Base-by-base conservation (phyloP, 2,329 filamentous ascomycete species). In the Pseudogymnoascus sp. region DNA sequence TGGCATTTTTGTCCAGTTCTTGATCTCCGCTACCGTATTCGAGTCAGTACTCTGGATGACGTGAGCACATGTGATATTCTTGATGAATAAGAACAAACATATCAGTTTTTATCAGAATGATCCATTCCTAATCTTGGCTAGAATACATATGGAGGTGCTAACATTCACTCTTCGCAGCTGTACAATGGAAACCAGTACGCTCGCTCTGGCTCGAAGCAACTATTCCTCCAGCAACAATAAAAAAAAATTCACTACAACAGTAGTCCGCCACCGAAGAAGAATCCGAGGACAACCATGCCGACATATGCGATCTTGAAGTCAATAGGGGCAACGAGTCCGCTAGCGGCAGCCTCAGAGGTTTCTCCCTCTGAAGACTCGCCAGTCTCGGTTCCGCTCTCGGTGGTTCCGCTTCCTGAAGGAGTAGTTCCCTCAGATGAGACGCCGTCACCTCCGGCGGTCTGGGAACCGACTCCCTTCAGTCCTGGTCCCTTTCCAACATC, bases 261-360 rank as follows among this genome's bases (percentile, higher is more conserved):
- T 15, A 56, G 50, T 21, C 50, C 50, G 9, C 50, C 50, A 21
- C 50, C 50, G 9, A 56, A 56, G 50, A 56, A 56, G 50, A 29
- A 56, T 35, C 50, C 50, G n/a, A 56, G n/a, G 50, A 33, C 50
- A 56, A 35, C 50, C 50, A 56, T 35, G 50, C 50, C 50, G 29
- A n/a, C 29, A 15, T 33, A 56, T 21, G 29, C 50, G 50, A 35
- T 26, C 50, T 56, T 56, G 17, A 56, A 56, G 26, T 56, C 50
- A 17, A 56, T 56, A 33, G 50, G 50, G 50, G 50, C 29, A 56
- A 56, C 50, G 9, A 56, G 50, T 56, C 50, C 50, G 50, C 7
- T 56, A 7, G 50, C 29, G n/a, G 50, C 50, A 56, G 29, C 29
- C 50, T 21, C 6, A 9, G 50, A 56, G 17, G 50, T 56, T 17